Percentiles rank a stretch among this genome's conserved stretches.
Conservation (phyloP, 169 alveolate species). For the Plasmodium falciparum region DNA sequence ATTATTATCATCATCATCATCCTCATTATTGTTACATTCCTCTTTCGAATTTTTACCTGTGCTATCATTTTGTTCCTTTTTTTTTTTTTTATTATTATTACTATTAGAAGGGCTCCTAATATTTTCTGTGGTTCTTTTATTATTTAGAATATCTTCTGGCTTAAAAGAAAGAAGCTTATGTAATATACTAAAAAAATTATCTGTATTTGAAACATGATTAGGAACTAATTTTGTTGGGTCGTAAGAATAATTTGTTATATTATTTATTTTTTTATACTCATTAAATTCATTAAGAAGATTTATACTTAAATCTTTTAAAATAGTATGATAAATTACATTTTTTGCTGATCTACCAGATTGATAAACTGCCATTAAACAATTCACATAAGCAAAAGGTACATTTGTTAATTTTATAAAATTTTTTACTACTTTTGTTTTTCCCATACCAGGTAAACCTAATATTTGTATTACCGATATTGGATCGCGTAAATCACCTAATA, state of each 20-base stretch:
- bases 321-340: constrained; percentile 72
- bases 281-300: constrained; percentile 57
- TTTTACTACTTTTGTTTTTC: constrained; percentile 75
- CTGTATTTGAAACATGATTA: constrained; percentile 60
- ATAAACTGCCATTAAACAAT: constrained; percentile 76
- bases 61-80: no score
- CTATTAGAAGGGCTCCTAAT: not conserved
- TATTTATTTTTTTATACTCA: constrained; percentile 51
- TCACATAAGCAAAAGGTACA: constrained; percentile 76
- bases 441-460: constrained; percentile 76
- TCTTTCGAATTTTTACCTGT: not conserved
- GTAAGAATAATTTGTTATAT: constrained; percentile 30
- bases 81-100: constrained; percentile 1
- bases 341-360: constrained; percentile 76
- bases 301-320: constrained; percentile 64
- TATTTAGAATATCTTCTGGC: constrained; percentile 18
- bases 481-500: constrained; percentile 69
- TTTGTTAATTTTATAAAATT: constrained; percentile 38
- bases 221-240: constrained; percentile 77
- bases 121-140: not conserved
- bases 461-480: constrained; percentile 73
- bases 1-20: not conserved
- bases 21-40: not conserved
- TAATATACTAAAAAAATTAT: constrained; percentile 49
- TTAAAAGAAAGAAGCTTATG: constrained; percentile 65